These are phyloP conservation scores for Metschnikowia rubicola DNA, from an alignment of 805 yeast species.

Conservation along the genomic window DNA sequence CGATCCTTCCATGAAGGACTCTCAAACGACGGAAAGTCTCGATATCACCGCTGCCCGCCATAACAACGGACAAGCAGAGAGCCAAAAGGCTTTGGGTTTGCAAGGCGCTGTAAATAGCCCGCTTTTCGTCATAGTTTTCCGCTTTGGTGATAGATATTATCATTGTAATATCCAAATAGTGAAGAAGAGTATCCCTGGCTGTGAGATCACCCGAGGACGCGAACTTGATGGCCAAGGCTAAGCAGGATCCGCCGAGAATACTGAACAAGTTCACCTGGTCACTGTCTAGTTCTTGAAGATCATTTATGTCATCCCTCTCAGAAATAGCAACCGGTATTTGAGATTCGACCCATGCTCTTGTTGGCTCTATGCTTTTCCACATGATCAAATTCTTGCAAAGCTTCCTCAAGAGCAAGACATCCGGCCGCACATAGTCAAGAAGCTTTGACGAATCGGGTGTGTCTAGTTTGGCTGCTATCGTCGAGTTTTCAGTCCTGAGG, in stretches of 20 bases:
- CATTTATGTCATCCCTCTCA: constrained; percentile 24
- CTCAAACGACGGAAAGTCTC: constrained; percentile 71
- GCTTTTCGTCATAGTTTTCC: constrained; percentile 51
- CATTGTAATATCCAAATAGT: constrained; percentile 52
- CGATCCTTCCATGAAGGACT: constrained; percentile 58
- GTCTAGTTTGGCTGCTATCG: constrained; percentile 58
- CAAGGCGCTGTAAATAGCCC: constrained; percentile 52
- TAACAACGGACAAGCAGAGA: constrained; percentile 64
- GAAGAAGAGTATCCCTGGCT: constrained; percentile 55
- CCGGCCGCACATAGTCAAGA: constrained; percentile 76
- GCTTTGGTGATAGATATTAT: constrained; percentile 41
- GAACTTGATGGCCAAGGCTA: constrained; percentile 69
- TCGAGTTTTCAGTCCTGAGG: constrained; percentile 57
- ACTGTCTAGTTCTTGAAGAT: constrained; percentile 40
- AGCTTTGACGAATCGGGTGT: constrained; percentile 59
- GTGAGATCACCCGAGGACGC: constrained; percentile 62
- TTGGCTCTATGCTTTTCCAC: constrained; percentile 62
- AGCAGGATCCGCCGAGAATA: constrained; percentile 68
- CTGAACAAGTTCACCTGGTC: constrained; percentile 62
- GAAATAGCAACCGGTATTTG: constrained; percentile 51
- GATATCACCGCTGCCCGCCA: constrained; percentile 92
- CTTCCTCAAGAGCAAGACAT: constrained; percentile 61
- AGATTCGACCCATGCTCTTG: constrained; percentile 51
- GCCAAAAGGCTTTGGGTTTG: constrained; percentile 58
- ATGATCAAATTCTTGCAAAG: constrained; percentile 61